Evolutionary conservation across 495 filamentous ascomycete species (phyloP).

Genomic region (Aspergillus ostianus): DNA sequence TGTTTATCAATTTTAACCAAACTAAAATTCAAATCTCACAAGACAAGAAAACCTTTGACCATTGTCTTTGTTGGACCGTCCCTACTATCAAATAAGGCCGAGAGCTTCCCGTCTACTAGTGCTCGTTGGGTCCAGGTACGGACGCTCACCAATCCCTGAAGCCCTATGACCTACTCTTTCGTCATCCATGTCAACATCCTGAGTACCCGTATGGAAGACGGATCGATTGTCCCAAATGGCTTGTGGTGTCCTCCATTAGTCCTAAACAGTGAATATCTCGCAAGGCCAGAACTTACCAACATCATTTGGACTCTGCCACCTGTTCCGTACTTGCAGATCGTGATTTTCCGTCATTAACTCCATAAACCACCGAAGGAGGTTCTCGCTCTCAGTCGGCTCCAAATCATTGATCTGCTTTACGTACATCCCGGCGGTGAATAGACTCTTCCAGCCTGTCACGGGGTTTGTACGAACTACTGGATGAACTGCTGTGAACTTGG

Average conservation of each 20-base stretch:
- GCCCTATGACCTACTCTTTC: conserved; percentile 58
- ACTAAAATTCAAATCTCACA: too few relatives aligned
- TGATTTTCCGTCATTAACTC: conserved; percentile 62
- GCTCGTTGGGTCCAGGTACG: conserved; percentile 54
- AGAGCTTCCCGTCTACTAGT: conserved; percentile 11
- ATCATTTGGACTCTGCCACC: conserved; percentile 56
- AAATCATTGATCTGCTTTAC: conserved; percentile 19
- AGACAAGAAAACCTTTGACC: too few relatives aligned
- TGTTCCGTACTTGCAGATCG: conserved; percentile 65
- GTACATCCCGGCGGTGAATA: conserved; percentile 54
- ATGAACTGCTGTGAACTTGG: conserved; percentile 56
- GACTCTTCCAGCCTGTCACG: conserved; percentile 70
- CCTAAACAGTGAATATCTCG: background rate
- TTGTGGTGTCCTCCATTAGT: conserved; percentile 1
- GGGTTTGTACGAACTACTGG: conserved; percentile 71
- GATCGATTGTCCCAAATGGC: conserved; percentile 78
- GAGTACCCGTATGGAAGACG: conserved; percentile 66
- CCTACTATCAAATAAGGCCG: too few relatives aligned
- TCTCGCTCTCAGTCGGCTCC: conserved; percentile 38
- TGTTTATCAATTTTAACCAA: too few relatives aligned
- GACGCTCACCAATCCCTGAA: conserved; percentile 63
- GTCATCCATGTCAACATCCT: conserved; percentile 58
- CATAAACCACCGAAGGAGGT: conserved; percentile 50
- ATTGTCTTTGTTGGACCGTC: too few relatives aligned
- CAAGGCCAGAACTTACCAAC: conserved; percentile 32